Evolutionary conservation across 495 filamentous ascomycete species (phyloP), one percentile per base, ranked within the genome.

Genomic region (Hyaloscypha hepaticicola): DNA sequence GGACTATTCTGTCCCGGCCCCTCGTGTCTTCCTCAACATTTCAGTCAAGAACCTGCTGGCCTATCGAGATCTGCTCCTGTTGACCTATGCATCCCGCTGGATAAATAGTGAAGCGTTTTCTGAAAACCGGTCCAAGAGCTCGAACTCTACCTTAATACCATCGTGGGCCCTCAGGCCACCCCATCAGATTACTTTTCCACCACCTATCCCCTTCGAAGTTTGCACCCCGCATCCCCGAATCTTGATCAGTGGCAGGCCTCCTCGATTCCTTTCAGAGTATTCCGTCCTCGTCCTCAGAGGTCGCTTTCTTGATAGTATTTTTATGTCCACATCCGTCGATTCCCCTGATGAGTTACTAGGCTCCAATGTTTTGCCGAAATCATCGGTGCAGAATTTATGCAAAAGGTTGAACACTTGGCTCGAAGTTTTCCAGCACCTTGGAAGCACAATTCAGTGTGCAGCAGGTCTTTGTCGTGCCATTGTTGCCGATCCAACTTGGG

Each of bases 221-320:
- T 38, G 29, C 33, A 58, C 29, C 5, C 19, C 56, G 7, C 56
- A 58, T 26, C 56, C 56, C 3, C 38, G 38, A 45, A 45, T 16
- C 19, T n/a, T 12, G 4, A 5, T 1, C 3, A 14, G 41, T 45
- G 1, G 0, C 7, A 1, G 4, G 21, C 28, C 33, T n/a, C 56
- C 56, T 22, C 27, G 19, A 11, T n/a, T 58, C 19, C 28, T 5
- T 26, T 6, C 9, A 16, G 19, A 38, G 4, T 21, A 2, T 1
- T 7, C 56, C 19, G 33, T 58, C n/a, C 33, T 58, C 0, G 56
- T 58, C 2, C 28, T 58, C 3, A 58, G 24, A 38, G 56, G 56
- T 28, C 56, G 56, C 9, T 9, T 58, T 2, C 14, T 58, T 2
- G 56, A 58, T 45, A 16, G 56, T 12, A 58, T 58, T 41, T 19